Evolutionary conservation across 2,329 filamentous ascomycete genomes (phyloP).

Genomic region (Sclerotinia trifoliorum): DNA sequence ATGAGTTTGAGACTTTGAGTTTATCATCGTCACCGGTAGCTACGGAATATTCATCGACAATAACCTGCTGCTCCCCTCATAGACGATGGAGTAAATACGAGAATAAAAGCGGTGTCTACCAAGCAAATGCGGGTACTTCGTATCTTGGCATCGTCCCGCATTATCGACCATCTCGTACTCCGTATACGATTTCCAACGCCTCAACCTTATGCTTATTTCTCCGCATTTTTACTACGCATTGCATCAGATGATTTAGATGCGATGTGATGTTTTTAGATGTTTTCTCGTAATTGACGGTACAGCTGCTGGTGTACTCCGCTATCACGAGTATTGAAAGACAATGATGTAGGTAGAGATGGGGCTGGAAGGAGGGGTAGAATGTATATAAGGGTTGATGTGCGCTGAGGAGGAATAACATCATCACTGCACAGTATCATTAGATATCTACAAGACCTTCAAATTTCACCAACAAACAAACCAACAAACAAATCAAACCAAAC

Average conservation of each 20-base stretch:
- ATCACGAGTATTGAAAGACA: conserved; percentile 15
- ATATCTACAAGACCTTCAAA: neutral
- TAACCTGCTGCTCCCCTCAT: too few species aligned
- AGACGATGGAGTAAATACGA: too few species aligned
- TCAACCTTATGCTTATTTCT: conserved; percentile 14
- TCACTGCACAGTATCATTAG: neutral
- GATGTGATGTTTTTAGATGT: neutral
- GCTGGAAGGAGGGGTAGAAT: neutral
- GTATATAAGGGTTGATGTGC: conserved; percentile 16
- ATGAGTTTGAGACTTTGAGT: too few species aligned
- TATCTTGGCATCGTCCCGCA: too few species aligned
- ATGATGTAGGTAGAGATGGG: neutral
- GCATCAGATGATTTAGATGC: neutral
- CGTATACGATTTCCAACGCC: too few species aligned
- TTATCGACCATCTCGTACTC: too few species aligned
- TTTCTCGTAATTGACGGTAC: conserved; percentile 8
- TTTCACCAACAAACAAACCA: neutral
- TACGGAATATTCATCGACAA: too few species aligned
- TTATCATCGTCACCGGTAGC: too few species aligned
- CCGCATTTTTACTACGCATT: neutral
- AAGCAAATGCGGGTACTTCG: too few species aligned
- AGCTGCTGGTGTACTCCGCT: neutral
- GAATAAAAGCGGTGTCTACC: too few species aligned
- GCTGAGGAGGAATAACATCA: neutral
- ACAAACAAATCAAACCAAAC: neutral